A percentile compares a stretch with the other conserved stretches of the same genome.
These are phyloP conservation scores for Golubevia pallescens DNA, from an alignment of 1,284 basidiomycete species.

Conservation along the genomic window DNA sequence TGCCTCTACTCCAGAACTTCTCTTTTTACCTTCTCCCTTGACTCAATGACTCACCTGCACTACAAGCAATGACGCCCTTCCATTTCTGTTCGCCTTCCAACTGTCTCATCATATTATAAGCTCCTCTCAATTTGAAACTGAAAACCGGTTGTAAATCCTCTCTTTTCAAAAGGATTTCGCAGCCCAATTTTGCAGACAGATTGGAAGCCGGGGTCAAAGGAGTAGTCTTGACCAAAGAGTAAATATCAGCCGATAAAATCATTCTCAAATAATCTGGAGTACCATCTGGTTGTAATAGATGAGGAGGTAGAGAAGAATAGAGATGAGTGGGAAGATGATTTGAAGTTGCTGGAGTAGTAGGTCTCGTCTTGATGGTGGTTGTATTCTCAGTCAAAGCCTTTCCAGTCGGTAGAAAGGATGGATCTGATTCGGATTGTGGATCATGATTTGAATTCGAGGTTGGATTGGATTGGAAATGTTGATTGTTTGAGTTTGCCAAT, in stretches of 20 bases:
- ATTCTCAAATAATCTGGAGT: slow-evolving; percentile 92
- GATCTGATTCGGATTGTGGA: no score
- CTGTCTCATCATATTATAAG: slow-evolving; percentile 98
- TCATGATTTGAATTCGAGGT: no score
- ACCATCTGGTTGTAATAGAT: slow-evolving; percentile 73
- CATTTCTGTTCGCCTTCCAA: slow-evolving; percentile 86
- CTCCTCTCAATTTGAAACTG: slow-evolving; percentile 89
- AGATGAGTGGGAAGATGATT: no score
- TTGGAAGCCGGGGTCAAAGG: slow-evolving; percentile 85
- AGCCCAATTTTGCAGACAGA: slow-evolving; percentile 84
- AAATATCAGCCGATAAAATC: slow-evolving; percentile 90
- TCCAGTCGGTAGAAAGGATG: no score
- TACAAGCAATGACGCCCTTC: slow-evolving; percentile 98
- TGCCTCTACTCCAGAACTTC: no score
- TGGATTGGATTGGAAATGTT: no score
- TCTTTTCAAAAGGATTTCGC: slow-evolving; percentile 91
- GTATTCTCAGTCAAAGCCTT: no score
- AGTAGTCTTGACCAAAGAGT: slow-evolving; percentile 89
- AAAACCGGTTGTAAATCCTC: slow-evolving; percentile 97
- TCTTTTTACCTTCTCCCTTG: no score
- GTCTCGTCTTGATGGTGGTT: no score
- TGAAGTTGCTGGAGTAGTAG: no score
- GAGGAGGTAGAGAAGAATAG: slow-evolving; percentile 74
- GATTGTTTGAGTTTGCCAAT: no score
- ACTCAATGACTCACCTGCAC: slow-evolving; percentile 90